Base-by-base conservation (phyloP, 1,284 basidiomycete genomes). In the Cryptococcus sp. region DNA sequence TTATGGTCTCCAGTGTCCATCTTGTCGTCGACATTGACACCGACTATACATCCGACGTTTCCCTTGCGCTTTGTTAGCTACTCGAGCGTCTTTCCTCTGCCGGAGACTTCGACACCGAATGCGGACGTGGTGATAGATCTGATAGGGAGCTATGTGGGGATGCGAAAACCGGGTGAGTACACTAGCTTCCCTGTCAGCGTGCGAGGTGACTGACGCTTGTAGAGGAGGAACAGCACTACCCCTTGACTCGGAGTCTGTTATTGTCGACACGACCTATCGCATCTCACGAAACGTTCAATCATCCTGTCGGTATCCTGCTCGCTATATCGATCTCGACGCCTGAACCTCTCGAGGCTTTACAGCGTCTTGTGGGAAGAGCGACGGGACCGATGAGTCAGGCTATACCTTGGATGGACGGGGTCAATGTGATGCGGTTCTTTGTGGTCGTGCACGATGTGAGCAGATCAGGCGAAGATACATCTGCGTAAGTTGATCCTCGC, bases 201-300 rank as follows among this genome's bases (percentile, higher is more conserved):
- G 32, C n/a, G 11, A 24, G 48, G 31, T 33, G 26, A 45, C 39
- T 45, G 11, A 36, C 7, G 9, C 5, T 24, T 16, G 10, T 26
- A 73, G 69, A 67, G 6, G 62, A 70, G 23, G 62, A 72, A 40
- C 63, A 62, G 26, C 72, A 71, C 38, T 74, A 74, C 50, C 56
- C 68, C 12, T 43, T 69, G 0, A 67, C 71, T 6, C 61, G 71
- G 16, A 70, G 70, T 9, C 53, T 73, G 3, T 47, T 74, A 4
- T 59, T 74, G 12, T 58, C 67, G 1, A 70, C 73, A 9, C 53
- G 71, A 14, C 69, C 68, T 1, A 46, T 71, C 2, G 58, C 63
- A 7, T 52, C 61, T n/a, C 66, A 73, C 42, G 72, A 74, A 49
- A 73, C 72, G 10, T 73, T 74, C 59, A 70, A 74, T 48, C 70